Conservation (phyloP, 1,284 basidiomycete genomes). For the Xerocomus nothofagi region DNA sequence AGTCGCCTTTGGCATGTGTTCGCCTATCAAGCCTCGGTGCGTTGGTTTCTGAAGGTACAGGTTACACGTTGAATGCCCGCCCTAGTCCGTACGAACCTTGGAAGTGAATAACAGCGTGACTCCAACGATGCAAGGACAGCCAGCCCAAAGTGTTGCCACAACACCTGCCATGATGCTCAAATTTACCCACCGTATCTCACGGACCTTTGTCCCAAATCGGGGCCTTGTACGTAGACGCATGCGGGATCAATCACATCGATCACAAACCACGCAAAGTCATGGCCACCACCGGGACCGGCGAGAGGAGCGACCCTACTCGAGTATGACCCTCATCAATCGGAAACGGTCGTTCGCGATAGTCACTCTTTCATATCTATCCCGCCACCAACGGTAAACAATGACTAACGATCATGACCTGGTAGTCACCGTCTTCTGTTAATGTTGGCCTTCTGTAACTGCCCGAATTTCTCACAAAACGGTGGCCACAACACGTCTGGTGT, state of each 20-base stretch:
- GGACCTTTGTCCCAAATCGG: constrained; percentile 24
- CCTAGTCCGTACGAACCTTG: background rate
- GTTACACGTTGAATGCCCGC: background rate
- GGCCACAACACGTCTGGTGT: constrained; percentile 74
- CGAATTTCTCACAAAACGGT: constrained; percentile 65
- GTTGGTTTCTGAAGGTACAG: background rate
- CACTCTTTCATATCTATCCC: background rate
- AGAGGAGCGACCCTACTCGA: background rate
- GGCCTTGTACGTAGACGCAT: constrained; percentile 1
- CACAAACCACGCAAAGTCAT: background rate
- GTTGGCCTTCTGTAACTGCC: background rate
- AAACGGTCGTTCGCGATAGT: too few relatives aligned
- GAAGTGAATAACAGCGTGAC: background rate
- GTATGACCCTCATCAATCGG: background rate
- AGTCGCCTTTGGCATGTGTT: constrained; percentile 63
- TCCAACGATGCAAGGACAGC: constrained; percentile 5
- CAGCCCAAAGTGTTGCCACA: background rate
- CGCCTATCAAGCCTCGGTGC: background rate
- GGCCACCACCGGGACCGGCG: background rate
- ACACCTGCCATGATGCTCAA: constrained; percentile 19
- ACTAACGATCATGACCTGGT: constrained; percentile 13
- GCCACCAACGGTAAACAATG: background rate
- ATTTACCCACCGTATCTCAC: constrained; percentile 28
- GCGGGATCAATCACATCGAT: constrained; percentile 1
- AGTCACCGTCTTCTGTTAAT: constrained; percentile 5